These are phyloP conservation scores for Tulasnella sp. DNA, from an alignment of 768 basidiomycete genomes.

Conservation along the genomic window DNA sequence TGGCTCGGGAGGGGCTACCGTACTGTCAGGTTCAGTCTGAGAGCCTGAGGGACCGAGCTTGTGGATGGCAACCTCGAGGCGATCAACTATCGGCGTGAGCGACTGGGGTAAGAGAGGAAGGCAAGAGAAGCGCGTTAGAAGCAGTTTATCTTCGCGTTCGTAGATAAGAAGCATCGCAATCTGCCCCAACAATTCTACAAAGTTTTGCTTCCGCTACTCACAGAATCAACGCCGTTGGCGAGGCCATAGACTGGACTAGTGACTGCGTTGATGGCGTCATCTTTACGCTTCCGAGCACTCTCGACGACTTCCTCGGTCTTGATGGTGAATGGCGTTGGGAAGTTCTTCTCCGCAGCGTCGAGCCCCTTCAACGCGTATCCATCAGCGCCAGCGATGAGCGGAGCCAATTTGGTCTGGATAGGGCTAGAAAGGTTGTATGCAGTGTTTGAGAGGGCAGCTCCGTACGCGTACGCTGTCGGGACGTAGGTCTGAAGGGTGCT, in stretches of 20 bases:
- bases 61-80: conserved; percentile 48
- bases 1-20: conserved; percentile 36
- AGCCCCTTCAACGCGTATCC: conserved; percentile 63
- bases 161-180: conserved; percentile 19
- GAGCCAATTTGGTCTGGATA: conserved; percentile 52
- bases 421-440: conserved; percentile 58
- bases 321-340: conserved; percentile 65
- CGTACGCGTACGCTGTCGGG: conserved; percentile 55
- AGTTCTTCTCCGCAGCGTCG: conserved; percentile 60
- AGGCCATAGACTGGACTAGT: conserved; percentile 50
- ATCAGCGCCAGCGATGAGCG: conserved; percentile 50
- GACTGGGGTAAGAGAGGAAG: conserved; percentile 23
- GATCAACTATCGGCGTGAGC: conserved; percentile 71
- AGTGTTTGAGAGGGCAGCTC: conserved; percentile 49
- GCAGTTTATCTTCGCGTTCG: conserved; percentile 10
- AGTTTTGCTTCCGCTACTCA: conserved; percentile 22
- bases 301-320: conserved; percentile 60
- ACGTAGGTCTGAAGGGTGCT: conserved; percentile 46
- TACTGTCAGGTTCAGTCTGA: background rate
- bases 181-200: background rate
- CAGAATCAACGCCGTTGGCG: conserved; percentile 64
- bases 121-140: conserved; percentile 19
- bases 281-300: conserved; percentile 46
- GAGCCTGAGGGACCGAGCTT: conserved; percentile 23
- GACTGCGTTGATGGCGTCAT: conserved; percentile 41